These are phyloP conservation scores for Fusarium sambucinum DNA, from an alignment of 2,329 filamentous ascomycete species.

Conservation along the genomic window DNA sequence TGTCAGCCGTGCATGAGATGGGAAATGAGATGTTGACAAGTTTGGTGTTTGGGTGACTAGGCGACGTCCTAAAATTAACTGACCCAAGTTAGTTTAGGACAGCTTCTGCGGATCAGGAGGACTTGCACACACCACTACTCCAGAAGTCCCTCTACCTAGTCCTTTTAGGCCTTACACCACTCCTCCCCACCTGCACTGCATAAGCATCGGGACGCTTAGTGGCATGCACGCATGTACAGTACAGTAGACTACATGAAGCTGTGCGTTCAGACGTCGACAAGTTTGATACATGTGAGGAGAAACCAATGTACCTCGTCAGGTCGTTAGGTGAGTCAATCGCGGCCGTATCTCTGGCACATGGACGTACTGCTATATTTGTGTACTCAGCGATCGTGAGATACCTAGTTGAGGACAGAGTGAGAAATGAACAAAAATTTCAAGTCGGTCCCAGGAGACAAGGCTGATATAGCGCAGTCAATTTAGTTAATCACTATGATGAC, in stretches of 20 bases:
- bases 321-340: background rate
- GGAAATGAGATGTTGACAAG: conserved; percentile 46
- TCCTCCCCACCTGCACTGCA: conserved; percentile 31
- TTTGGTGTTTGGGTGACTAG: conserved; percentile 31
- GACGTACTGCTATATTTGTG: background rate
- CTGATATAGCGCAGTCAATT: conserved; percentile 3
- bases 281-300: conserved; percentile 8
- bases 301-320: conserved; percentile 12
- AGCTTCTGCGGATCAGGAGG: conserved; percentile 30
- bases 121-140: conserved; percentile 21
- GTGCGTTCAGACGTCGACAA: conserved; percentile 28
- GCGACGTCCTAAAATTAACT: conserved; percentile 34
- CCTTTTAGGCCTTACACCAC: conserved; percentile 21
- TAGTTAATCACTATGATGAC: conserved; percentile 6
- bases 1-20: conserved; percentile 41
- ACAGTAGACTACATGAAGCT: conserved; percentile 24
- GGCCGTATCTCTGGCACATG: background rate
- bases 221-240: conserved; percentile 12
- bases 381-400: background rate
- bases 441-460: conserved; percentile 10
- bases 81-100: conserved; percentile 23
- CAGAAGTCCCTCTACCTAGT: conserved; percentile 42
- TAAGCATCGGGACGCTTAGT: conserved; percentile 41
- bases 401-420: background rate
- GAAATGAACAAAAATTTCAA: background rate